phyloP scores from a whole-genome alignment of 208 protist genomes.

The Leishmania gerbilli region DNA sequence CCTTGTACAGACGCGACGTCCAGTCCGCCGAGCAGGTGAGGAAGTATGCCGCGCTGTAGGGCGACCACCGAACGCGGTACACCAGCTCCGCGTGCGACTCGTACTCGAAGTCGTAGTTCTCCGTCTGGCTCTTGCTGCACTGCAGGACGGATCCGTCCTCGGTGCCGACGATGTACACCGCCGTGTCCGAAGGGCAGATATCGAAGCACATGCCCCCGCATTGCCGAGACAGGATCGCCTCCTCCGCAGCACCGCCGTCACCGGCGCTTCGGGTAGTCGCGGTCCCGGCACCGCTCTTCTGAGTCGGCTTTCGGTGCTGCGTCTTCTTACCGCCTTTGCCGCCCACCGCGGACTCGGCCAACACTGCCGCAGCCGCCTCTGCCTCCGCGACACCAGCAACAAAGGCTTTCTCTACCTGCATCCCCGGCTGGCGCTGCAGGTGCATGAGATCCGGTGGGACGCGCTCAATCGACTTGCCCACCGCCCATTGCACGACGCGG shows the following conservation, averaged over 20 bases:
- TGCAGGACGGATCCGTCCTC: constrained; percentile 96
- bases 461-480: constrained; percentile 93
- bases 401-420: constrained; percentile 68
- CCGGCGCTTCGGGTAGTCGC: not conserved
- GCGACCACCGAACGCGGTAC: constrained; percentile 94
- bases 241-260: constrained; percentile 37
- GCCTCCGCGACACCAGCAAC: constrained; percentile 63
- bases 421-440: constrained; percentile 87
- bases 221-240: constrained; percentile 93
- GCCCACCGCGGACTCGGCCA: constrained; percentile 13
- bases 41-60: constrained; percentile 91
- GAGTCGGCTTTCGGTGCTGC: not conserved
- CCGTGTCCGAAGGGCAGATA: constrained; percentile 88
- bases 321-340: constrained; percentile 1
- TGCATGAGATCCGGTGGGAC: constrained; percentile 92
- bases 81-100: constrained; percentile 93
- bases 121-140: constrained; percentile 96
- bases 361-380: constrained; percentile 44
- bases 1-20: constrained; percentile 93
- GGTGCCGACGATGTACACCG: constrained; percentile 95
- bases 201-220: constrained; percentile 95
- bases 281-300: not conserved
- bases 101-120: constrained; percentile 95
- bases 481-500: constrained; percentile 95
- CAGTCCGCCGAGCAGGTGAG: constrained; percentile 97